Conservation (phyloP, 306 rosid genomes). For the Quercus glauca region DNA sequence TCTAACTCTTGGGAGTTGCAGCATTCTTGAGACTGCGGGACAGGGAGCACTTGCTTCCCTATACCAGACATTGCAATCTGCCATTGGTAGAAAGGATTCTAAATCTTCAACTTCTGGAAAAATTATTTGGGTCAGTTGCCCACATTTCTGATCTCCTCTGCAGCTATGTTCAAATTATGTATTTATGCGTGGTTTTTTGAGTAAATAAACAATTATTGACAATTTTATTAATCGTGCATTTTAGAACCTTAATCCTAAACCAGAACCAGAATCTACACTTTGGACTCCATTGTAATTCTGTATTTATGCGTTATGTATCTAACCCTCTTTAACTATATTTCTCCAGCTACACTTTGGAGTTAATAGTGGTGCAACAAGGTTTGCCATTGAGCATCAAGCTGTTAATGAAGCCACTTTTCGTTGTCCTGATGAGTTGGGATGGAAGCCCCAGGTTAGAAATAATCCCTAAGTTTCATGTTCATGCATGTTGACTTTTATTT, state of each 20-base stretch:
- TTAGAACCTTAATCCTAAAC: not conserved
- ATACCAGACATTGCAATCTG: slow-evolving; percentile 62
- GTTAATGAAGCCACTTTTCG: slow-evolving; percentile 93
- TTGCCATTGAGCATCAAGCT: slow-evolving; percentile 94
- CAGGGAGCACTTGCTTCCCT: slow-evolving; percentile 62
- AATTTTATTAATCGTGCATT: not conserved
- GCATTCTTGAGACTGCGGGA: slow-evolving; percentile 91
- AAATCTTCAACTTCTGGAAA: slow-evolving; percentile 55
- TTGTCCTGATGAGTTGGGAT: slow-evolving; percentile 96
- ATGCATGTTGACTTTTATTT: not conserved
- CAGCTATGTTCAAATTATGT: not conserved
- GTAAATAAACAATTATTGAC: not conserved
- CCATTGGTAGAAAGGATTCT: slow-evolving; percentile 43
- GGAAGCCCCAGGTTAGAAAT: slow-evolving; percentile 84
- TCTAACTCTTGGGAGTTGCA: slow-evolving; percentile 70
- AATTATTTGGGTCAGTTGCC: slow-evolving; percentile 65
- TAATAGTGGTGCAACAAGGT: slow-evolving; percentile 87
- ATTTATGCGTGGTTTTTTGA: not conserved
- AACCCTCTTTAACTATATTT: slow-evolving; percentile 10
- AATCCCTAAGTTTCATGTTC: not conserved
- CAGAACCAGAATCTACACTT: not conserved
- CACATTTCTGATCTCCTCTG: not conserved
- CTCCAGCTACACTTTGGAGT: slow-evolving; percentile 92
- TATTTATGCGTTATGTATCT: slow-evolving; percentile 2
- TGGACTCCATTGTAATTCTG: not conserved